Conservation (phyloP, 257 asterid genomes). For the Solanum clarkiae region DNA sequence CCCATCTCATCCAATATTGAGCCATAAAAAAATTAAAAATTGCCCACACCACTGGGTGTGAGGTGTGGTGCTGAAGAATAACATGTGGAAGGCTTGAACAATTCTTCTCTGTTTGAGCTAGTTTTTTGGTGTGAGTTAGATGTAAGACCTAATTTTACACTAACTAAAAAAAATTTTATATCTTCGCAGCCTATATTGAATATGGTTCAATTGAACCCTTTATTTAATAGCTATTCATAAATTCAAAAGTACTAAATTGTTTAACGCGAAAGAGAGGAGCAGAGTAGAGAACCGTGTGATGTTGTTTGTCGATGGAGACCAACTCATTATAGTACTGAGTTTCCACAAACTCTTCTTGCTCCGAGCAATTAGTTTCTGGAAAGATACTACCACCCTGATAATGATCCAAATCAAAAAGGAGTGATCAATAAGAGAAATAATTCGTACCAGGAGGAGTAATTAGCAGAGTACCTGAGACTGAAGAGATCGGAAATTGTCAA, state of each 20-base stretch:
- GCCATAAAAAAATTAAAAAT: too few species aligned
- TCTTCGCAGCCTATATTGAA: neutral
- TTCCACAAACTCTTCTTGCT: constrained; percentile 32
- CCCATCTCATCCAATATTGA: too few species aligned
- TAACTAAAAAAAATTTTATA: neutral
- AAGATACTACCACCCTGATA: constrained; percentile 3
- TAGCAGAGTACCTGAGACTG: constrained; percentile 10
- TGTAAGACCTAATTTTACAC: too few species aligned
- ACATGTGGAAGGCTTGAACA: too few species aligned
- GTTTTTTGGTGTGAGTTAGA: too few species aligned
- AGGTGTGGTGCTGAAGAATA: too few species aligned
- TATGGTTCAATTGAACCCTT: neutral
- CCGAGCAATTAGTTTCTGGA: neutral
- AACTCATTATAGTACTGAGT: constrained; percentile 26
- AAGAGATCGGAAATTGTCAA: constrained; percentile 22
- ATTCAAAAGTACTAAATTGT: neutral
- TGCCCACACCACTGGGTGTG: too few species aligned
- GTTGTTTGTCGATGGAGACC: constrained; percentile 30
- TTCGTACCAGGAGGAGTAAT: too few species aligned
- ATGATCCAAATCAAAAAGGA: neutral
- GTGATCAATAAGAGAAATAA: neutral
- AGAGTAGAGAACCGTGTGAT: constrained; percentile 18
- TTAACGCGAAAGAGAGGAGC: neutral
- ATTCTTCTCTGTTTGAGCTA: too few species aligned
- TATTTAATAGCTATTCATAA: neutral